Conservation (phyloP, 2,329 filamentous ascomycete genomes). For the Paecilomyces sp. region DNA sequence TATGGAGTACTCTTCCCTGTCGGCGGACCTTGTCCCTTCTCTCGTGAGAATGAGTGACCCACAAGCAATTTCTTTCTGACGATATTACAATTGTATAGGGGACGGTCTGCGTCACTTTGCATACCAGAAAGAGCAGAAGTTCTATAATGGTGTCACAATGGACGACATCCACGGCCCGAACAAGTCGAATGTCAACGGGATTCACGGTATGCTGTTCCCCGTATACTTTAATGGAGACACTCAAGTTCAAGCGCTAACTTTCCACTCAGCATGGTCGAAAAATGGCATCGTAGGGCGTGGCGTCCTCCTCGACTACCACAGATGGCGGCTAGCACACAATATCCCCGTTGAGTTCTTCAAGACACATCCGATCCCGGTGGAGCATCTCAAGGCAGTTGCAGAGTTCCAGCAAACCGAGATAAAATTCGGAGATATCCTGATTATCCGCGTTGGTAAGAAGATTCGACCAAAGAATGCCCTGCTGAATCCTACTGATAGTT, state of each 20-base stretch:
- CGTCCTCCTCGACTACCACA: not conserved
- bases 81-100: constrained; percentile 1
- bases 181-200: constrained; percentile 6
- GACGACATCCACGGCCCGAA: constrained; percentile 11
- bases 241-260: not conserved
- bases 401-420: not conserved
- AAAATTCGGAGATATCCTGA: not conserved
- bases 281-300: not conserved
- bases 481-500: not conserved
- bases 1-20: constrained; percentile 1
- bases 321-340: not conserved
- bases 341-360: not conserved
- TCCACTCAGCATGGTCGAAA: not conserved
- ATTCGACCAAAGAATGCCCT: not conserved
- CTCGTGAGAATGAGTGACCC: not conserved
- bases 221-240: not conserved
- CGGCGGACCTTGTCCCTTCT: not conserved
- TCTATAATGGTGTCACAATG: constrained; percentile 10
- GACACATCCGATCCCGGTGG: not conserved
- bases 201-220: constrained; percentile 6
- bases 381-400: not conserved
- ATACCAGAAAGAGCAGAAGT: constrained; percentile 8
- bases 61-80: not conserved
- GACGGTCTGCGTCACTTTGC: constrained; percentile 11
- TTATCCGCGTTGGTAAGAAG: not conserved